Conservation (phyloP, 768 basidiomycete genomes). For the Amanita thiersii region DNA sequence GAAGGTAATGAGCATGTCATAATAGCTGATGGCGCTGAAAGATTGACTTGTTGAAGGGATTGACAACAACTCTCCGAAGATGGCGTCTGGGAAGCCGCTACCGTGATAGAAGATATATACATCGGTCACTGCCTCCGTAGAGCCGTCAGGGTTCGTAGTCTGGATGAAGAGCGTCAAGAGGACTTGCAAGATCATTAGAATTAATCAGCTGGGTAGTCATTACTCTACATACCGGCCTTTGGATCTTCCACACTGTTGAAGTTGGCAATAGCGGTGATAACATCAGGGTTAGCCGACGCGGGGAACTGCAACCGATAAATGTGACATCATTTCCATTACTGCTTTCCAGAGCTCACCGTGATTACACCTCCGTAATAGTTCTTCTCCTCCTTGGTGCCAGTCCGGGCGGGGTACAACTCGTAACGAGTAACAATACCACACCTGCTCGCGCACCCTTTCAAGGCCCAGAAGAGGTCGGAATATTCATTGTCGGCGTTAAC, state of each 20-base stretch:
- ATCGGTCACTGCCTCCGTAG: not conserved
- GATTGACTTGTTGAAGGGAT: constrained; percentile 13
- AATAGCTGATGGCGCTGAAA: not conserved
- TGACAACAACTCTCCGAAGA: constrained; percentile 21
- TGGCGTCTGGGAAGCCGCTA: constrained; percentile 12
- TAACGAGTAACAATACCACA: constrained; percentile 39
- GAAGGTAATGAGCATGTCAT: not conserved
- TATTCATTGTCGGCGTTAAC: constrained; percentile 31
- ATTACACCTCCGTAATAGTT: constrained; percentile 31
- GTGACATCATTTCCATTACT: not conserved
- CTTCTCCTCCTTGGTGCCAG: constrained; percentile 27
- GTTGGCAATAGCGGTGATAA: not conserved
- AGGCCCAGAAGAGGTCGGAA: constrained; percentile 33
- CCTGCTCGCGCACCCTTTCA: constrained; percentile 38
- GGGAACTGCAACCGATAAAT: not conserved
- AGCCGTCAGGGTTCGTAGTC: constrained; percentile 6
- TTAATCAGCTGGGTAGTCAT: not conserved
- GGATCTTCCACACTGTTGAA: constrained; percentile 17
- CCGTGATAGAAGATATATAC: constrained; percentile 19
- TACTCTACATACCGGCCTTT: constrained; percentile 17
- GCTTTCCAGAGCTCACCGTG: constrained; percentile 18
- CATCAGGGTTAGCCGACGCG: not conserved
- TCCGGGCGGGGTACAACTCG: constrained; percentile 29
- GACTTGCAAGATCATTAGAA: constrained; percentile 6
- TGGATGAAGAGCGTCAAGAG: constrained; percentile 8